Evolutionary conservation across 1,139 yeast genomes (phyloP).

Genomic region (Lodderomyces theae): DNA sequence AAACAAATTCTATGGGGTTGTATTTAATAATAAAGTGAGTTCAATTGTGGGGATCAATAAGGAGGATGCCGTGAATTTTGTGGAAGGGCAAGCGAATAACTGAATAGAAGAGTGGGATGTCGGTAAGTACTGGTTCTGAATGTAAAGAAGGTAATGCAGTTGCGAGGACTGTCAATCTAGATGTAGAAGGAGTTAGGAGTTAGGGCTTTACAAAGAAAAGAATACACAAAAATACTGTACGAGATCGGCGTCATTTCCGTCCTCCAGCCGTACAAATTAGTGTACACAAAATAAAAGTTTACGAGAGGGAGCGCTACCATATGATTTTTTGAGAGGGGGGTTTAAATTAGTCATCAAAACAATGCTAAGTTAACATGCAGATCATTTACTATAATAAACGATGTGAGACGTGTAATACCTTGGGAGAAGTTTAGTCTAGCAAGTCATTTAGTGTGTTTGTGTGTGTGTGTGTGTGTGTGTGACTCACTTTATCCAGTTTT

Average conservation of each 20-base stretch:
- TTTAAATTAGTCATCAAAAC: conserved; percentile 2
- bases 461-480: too few species aligned
- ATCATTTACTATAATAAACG: too few species aligned
- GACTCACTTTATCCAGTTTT: conserved; percentile 1
- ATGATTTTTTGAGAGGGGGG: not conserved
- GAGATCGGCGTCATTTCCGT: not conserved
- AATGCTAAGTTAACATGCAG: too few species aligned
- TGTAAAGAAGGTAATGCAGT: not conserved
- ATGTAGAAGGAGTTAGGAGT: not conserved
- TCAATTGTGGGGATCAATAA: conserved; percentile 67
- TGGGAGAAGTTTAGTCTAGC: too few species aligned
- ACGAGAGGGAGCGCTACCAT: not conserved
- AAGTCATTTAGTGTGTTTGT: too few species aligned
- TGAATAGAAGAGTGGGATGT: not conserved
- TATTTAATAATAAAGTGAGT: conserved; percentile 80
- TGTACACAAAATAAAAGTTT: too few species aligned
- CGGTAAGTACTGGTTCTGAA: not conserved
- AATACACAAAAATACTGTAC: not conserved
- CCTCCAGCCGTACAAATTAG: not conserved
- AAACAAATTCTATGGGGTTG: conserved; percentile 83
- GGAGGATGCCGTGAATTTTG: conserved; percentile 75
- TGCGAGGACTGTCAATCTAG: not conserved
- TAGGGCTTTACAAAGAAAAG: not conserved
- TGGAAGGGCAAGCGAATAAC: conserved; percentile 57
- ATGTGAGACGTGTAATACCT: too few species aligned